Percentiles rank a stretch among this genome's conserved stretches.
Conservation (phyloP, 768 basidiomycete species). For the Cystobasidium tubakii region DNA sequence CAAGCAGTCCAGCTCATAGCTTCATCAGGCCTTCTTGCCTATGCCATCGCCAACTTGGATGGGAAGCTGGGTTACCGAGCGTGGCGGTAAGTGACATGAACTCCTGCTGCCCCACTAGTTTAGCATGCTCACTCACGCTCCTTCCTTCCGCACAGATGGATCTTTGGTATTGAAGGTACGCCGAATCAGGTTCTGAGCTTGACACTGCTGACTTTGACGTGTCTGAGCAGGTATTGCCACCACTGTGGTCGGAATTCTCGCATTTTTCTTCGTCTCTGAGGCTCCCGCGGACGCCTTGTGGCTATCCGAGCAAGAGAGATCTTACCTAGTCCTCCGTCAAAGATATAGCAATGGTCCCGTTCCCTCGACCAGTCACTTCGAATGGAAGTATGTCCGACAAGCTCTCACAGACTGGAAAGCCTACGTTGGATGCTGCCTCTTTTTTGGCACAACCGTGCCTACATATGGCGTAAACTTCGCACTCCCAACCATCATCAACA, state of each 20-base stretch:
- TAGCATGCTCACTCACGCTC: too few species aligned
- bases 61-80: background rate
- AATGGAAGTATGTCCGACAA: constrained; percentile 1
- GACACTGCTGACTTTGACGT: background rate
- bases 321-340: background rate
- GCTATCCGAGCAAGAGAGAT: constrained; percentile 8
- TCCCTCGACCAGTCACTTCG: background rate
- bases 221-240: background rate
- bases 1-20: too few species aligned
- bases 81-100: background rate
- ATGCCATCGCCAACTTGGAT: background rate
- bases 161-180: constrained; percentile 2
- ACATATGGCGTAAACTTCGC: constrained; percentile 8
- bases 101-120: too few species aligned
- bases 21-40: constrained; percentile 1
- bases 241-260: background rate
- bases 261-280: background rate
- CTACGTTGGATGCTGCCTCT: background rate
- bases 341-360: background rate
- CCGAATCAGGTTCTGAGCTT: background rate
- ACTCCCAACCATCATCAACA: constrained; percentile 9
- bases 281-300: background rate
- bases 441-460: background rate
- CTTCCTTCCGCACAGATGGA: background rate
- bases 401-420: constrained; percentile 15